Base-by-base conservation (phyloP, 148 eudicot species). In the Silene uniflora region DNA sequence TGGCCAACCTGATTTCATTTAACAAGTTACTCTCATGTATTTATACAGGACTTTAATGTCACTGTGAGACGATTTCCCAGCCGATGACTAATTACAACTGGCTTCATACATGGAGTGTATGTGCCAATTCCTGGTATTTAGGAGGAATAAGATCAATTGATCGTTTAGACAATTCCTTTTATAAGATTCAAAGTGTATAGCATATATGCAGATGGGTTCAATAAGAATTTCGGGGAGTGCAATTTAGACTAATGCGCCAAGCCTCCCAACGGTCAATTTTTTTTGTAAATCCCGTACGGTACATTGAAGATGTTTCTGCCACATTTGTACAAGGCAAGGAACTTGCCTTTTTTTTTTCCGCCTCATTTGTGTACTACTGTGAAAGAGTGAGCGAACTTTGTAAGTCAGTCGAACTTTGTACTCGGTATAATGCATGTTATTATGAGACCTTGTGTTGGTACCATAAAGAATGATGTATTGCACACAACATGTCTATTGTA, bases 1-100 rank as follows among this genome's bases (percentile, higher is more conserved):
- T n/a, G 98, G 99, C 73, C 99, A 96, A 70, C 99, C 99, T 0
- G 99, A 96, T 79, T 96, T 94, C 81, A 66, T 91, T 75, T 95
- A 84, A 88, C 55, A 74, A 71, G 13, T 80, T 44, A 27, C 25
- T 58, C 22, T 39, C 23, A 7, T 72, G 39, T 77, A 29, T 47
- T 29, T n/a, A 18, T 21, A 19, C 46, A 35, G 69, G 27, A 58
- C 68, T 75, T 56, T 3, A 46, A 9, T 42, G 27, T 52, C 56
- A 22, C 54, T 61, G 25, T 14, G 56, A 52, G 47, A 71, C 19
- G n/a, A 22, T 35, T 23, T 27, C 44, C 60, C 56, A 25, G 63
- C 55, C 55, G 8, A 66, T 52, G 67, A 62, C 47, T 69, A 42
- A 70, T 29, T 71, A 10, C n/a, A 6, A 55, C 18, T 32, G 61